These are phyloP conservation scores for Phytophthora sp. DNA, from an alignment of 352 stramenopile species.

Conservation along the genomic window DNA sequence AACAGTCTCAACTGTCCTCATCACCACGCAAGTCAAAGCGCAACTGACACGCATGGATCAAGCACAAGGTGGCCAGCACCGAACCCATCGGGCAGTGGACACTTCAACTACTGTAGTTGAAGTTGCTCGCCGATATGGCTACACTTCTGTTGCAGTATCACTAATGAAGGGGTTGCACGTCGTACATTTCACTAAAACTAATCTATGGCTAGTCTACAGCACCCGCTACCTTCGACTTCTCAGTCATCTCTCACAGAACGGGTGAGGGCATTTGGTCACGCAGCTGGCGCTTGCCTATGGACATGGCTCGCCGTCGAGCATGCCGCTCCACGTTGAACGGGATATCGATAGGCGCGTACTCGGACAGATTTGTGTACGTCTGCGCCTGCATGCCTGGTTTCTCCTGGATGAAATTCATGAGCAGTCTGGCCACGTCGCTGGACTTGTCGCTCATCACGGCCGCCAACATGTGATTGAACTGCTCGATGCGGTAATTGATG, in stretches of 20 bases:
- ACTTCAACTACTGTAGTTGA: slow-evolving; percentile 31
- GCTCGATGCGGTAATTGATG: slow-evolving; percentile 65
- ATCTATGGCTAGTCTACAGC: slow-evolving; percentile 33
- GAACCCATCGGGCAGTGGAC: no score
- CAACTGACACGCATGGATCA: no score
- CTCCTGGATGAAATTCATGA: slow-evolving; percentile 84
- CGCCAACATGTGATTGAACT: slow-evolving; percentile 76
- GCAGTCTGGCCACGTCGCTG: slow-evolving; percentile 55
- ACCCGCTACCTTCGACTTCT: not conserved
- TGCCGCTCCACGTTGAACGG: slow-evolving; percentile 68
- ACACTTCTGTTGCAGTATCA: not conserved
- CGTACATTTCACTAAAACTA: slow-evolving; percentile 19
- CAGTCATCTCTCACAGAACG: slow-evolving; percentile 15
- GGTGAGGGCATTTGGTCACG: slow-evolving; percentile 37
- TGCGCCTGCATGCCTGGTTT: slow-evolving; percentile 61
- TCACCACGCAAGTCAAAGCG: no score
- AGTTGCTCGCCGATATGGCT: slow-evolving; percentile 10
- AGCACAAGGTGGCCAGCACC: no score
- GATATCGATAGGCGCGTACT: slow-evolving; percentile 79
- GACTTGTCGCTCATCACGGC: slow-evolving; percentile 74
- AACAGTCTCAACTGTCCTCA: no score
- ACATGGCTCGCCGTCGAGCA: slow-evolving; percentile 67
- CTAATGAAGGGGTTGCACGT: not conserved
- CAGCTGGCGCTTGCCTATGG: slow-evolving; percentile 54
- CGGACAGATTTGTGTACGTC: slow-evolving; percentile 72